Base-by-base conservation (phyloP, 2,329 filamentous ascomycete genomes). In the Colletotrichum sp. region DNA sequence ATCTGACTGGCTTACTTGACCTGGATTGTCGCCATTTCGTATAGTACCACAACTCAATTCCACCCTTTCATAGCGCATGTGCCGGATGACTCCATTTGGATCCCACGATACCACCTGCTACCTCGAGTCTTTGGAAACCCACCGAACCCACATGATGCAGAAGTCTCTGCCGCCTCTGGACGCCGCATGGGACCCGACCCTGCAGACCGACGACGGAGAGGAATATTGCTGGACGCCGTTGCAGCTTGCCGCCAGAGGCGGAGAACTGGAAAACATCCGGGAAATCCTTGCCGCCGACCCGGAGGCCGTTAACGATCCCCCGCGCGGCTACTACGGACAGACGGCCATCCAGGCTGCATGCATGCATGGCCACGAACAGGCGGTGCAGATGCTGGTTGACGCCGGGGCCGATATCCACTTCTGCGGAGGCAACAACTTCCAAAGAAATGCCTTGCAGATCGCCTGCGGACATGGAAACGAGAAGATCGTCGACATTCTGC, bases 291-390 rank as follows among this genome's bases (percentile, higher is more conserved):
- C n/a, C n/a, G 44, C n/a, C n/a, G 4, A 52, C 6, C 44, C 44
- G 18, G 10, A 0, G 3, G 44, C n/a, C 10, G n/a, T 21, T 1
- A 52, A 52, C 10, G 3, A 52, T 1, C 44, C 44, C 2, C 44
- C 44, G 44, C 10, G n/a, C 44, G 44, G 44, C 1, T 52, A 52
- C n/a, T 52, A 52, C 44, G n/a, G 44, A 21, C 44, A 52, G 44
- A 52, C 44, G n/a, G 44, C 44, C 44, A 52, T 52, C 44, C 44
- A 52, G 44, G n/a, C 44, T 21, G 44, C 44, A 52, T 52, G 44
- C n/a, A 8, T 52, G 44, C 44, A 52, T 2, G 44, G 44, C 44
- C 44, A 21, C 6, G n/a, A 52, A 52, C 5, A 52, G n/a, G 44
- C 44, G 10, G 44, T 52, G 44, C 44, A 52, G 44, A 21, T 52